Evolutionary conservation across 2,329 filamentous ascomycete species (phyloP).

Genomic region (Bipolaris zeicola): DNA sequence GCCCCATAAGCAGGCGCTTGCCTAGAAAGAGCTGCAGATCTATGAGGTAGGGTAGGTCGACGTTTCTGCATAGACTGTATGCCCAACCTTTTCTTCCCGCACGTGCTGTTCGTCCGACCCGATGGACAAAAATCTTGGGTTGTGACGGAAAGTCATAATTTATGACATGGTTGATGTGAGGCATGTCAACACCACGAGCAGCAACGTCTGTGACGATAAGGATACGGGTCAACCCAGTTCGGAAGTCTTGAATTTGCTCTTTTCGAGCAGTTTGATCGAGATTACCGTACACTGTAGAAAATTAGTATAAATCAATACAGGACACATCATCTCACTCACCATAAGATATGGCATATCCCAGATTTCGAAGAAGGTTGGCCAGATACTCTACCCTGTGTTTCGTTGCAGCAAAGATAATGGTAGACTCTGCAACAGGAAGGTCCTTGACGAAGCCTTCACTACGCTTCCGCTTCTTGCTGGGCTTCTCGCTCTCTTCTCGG

Average conservation of each 20-base stretch:
- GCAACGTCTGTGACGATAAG: constrained; percentile 96
- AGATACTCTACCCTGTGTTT: constrained; percentile 98
- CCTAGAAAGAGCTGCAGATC: constrained; percentile 94
- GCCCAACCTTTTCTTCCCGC: constrained; percentile 92
- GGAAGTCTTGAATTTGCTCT: constrained; percentile 89
- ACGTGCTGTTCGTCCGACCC: constrained; percentile 93
- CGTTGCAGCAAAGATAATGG: constrained; percentile 91
- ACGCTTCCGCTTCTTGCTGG: constrained; percentile 75
- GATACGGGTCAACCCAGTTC: constrained; percentile 82
- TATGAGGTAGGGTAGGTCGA: constrained; percentile 88
- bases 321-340: constrained; percentile 20
- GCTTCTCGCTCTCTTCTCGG: constrained; percentile 53
- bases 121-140: constrained; percentile 94
- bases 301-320: constrained; percentile 1
- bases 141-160: constrained; percentile 98
- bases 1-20: constrained; percentile 78
- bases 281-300: constrained; percentile 76
- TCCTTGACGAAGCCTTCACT: constrained; percentile 62
- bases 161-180: constrained; percentile 92
- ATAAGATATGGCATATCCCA: constrained; percentile 89
- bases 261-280: constrained; percentile 92
- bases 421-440: constrained; percentile 86
- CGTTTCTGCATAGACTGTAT: constrained; percentile 87
- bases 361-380: constrained; percentile 74
- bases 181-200: constrained; percentile 97